A percentile compares a stretch with the other conserved stretches of the same genome.
phyloP scores from a whole-genome alignment of 129 eudicot genomes.

The Flaveria sonorensis region DNA sequence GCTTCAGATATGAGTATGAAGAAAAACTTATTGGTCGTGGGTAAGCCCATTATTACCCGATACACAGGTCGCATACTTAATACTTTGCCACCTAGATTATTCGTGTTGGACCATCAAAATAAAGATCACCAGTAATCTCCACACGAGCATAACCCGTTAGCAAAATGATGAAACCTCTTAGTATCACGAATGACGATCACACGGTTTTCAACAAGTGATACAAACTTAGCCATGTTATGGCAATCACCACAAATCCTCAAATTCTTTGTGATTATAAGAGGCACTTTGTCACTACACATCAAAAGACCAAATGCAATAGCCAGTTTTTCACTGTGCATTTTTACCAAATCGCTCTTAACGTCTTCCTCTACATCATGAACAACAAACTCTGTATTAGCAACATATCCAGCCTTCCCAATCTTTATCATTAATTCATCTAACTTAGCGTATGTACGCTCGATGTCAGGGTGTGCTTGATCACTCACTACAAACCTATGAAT shows the following conservation, averaged over 20 bases:
- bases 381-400: conserved; percentile 39
- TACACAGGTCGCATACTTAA: background rate
- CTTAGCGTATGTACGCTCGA: conserved; percentile 26
- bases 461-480: conserved; percentile 46
- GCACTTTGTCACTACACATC: conserved; percentile 33
- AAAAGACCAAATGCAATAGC: conserved; percentile 57
- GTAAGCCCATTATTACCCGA: background rate
- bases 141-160: conserved; percentile 52
- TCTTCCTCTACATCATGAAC: conserved; percentile 47
- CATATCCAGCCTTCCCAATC: conserved; percentile 43
- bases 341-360: conserved; percentile 47
- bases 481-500: conserved; percentile 43
- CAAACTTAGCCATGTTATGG: conserved; percentile 50
- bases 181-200: conserved; percentile 51
- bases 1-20: background rate
- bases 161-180: conserved; percentile 53
- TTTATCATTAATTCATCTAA: conserved; percentile 38
- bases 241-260: conserved; percentile 55
- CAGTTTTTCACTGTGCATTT: conserved; percentile 51
- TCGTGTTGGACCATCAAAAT: background rate
- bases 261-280: conserved; percentile 50
- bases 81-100: background rate
- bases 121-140: conserved; percentile 49
- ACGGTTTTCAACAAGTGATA: conserved; percentile 44
- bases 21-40: background rate